Base-by-base conservation (phyloP, 192 early-diverging fungal species). In the Entomortierella chlamydospora region DNA sequence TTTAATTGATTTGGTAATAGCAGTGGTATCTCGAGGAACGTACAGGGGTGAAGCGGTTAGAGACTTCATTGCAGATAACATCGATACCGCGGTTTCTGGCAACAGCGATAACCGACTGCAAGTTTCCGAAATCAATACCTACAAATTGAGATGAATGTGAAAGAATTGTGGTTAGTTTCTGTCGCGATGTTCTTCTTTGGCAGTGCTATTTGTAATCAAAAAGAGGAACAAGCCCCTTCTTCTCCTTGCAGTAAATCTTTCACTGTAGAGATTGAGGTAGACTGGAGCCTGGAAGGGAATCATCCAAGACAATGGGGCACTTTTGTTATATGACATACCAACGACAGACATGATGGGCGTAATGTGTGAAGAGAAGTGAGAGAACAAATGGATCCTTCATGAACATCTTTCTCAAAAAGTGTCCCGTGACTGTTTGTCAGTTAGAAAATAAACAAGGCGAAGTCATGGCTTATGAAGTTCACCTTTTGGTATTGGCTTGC, bases 11-110 rank as follows among this genome's bases (percentile, higher is more conserved):
- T 11, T 47, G 15, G 20, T 12, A 12, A 47, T 3, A 47, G 5
- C 8, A 47, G 15, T 12, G 17, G 31, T 25, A 54, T 54, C 4
- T 54, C 4, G 25, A 10, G 28, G 3, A 3, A 91, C 93, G 85
- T 90, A 94, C 88, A 94, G 72, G 97, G 20, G 97, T 99, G 43
- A 94, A 91, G 65, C 97, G 89, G 90, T 98, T 97, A 42, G 96
- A 97, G 47, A 95, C 95, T 87, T 99, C 97, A 83, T 99, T 99
- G 67, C 87, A 87, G 72, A 99, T 94, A 61, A 99, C 94, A 81
- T 99, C 97, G 84, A 99, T 98, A 83, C 97, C 97, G 68, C 95
- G 93, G 87, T 99, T 99, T 83, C 97, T 87, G 45, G 96, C 97
- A 43, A 99, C 95, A 60, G 97, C 96, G 70, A 99, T 95, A 72